A percentile compares a stretch with the other conserved stretches of the same genome.
Evolutionary conservation across 2,329 filamentous ascomycete species (phyloP).

Genomic region (Talaromyces marneffei): DNA sequence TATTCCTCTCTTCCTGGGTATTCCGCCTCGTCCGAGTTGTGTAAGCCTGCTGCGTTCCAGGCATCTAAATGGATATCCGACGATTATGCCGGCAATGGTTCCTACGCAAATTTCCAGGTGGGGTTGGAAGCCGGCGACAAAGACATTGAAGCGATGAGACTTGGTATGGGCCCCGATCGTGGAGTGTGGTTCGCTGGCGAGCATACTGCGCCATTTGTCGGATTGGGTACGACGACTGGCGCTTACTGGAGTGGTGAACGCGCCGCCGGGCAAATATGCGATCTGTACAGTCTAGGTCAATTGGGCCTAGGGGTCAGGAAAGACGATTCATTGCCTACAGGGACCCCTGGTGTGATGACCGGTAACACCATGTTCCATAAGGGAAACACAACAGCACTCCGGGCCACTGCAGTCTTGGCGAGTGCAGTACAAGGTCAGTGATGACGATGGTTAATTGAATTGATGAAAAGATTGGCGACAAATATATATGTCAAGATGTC

Average conservation of each 20-base stretch:
- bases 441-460: not conserved
- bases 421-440: conserved; percentile 12
- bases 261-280: conserved; percentile 55
- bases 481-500: not conserved
- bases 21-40: conserved; percentile 47
- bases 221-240: conserved; percentile 79
- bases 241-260: conserved; percentile 88
- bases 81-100: conserved; percentile 71
- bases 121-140: conserved; percentile 64
- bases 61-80: conserved; percentile 76
- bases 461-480: not conserved
- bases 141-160: conserved; percentile 60
- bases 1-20: conserved; percentile 70
- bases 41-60: conserved; percentile 57
- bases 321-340: conserved; percentile 30
- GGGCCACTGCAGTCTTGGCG: conserved; percentile 5
- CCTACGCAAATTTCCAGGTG: conserved; percentile 79
- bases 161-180: conserved; percentile 47
- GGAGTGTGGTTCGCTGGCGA: conserved; percentile 84
- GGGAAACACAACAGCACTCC: conserved; percentile 10
- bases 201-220: conserved; percentile 85
- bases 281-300: conserved; percentile 21
- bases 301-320: conserved; percentile 20
- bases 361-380: conserved; percentile 15
- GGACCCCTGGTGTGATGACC: not conserved